These are phyloP conservation scores for Zalaria sp. DNA, from an alignment of 2,329 filamentous ascomycete genomes.

Conservation along the genomic window DNA sequence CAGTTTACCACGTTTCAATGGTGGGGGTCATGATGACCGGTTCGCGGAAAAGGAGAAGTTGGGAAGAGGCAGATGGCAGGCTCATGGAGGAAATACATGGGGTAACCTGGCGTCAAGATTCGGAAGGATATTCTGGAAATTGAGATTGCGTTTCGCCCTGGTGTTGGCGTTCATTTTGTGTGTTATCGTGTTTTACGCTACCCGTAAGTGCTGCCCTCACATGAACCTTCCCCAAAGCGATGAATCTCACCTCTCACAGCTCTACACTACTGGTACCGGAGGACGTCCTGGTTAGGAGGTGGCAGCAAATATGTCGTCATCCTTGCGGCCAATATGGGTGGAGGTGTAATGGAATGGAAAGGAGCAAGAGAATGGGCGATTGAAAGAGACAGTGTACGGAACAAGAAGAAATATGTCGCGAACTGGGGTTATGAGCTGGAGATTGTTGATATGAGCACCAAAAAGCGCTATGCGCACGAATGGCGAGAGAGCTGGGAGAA, in stretches of 20 bases:
- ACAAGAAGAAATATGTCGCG: slow-evolving; percentile 79
- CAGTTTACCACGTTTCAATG: slow-evolving; percentile 60
- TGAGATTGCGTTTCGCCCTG: slow-evolving; percentile 49
- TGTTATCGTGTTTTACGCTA: slow-evolving; percentile 54
- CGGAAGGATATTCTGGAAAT: slow-evolving; percentile 45
- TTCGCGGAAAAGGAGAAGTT: slow-evolving; percentile 70
- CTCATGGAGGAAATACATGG: slow-evolving; percentile 20
- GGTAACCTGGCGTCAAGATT: slow-evolving; percentile 21
- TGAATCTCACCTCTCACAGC: slow-evolving; percentile 25
- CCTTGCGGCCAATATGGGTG: slow-evolving; percentile 82
- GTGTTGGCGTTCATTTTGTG: slow-evolving; percentile 45
- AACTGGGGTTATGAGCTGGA: slow-evolving; percentile 93
- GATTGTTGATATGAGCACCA: slow-evolving; percentile 95
- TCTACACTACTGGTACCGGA: slow-evolving; percentile 49
- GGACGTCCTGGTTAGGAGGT: slow-evolving; percentile 59
- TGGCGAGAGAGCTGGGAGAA: slow-evolving; percentile 99
- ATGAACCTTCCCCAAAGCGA: not conserved
- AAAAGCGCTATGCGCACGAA: slow-evolving; percentile 96
- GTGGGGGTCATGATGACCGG: slow-evolving; percentile 25
- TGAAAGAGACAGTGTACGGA: slow-evolving; percentile 86
- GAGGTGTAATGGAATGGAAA: slow-evolving; percentile 99
- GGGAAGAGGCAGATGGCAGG: slow-evolving; percentile 43
- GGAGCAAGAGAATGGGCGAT: slow-evolving; percentile 95
- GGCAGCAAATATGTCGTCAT: slow-evolving; percentile 90
- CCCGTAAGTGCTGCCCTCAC: slow-evolving; percentile 46